phyloP scores from a whole-genome alignment of 768 basidiomycete genomes.

The Mycena galopus region DNA sequence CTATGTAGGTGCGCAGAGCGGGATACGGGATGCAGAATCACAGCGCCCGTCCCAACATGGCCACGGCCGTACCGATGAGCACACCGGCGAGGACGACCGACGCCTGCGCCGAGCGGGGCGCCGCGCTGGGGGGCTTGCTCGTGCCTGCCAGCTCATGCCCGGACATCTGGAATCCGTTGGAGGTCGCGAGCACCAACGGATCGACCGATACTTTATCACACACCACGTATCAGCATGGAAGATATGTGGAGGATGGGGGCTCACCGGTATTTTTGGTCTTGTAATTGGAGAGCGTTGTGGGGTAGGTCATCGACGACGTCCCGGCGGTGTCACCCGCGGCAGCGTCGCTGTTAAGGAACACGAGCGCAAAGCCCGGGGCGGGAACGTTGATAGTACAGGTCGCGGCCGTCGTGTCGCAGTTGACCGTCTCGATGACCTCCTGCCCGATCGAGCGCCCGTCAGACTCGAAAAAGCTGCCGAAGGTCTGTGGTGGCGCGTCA shows the following conservation, averaged over 20 bases:
- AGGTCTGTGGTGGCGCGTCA: background rate
- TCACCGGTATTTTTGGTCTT: slow-evolving; percentile 10
- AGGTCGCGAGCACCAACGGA: slow-evolving; percentile 1
- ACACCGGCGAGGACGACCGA: background rate
- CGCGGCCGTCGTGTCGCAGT: background rate
- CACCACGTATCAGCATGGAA: background rate
- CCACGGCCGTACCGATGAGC: background rate
- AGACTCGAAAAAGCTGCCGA: background rate
- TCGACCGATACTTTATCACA: background rate
- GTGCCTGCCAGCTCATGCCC: slow-evolving; percentile 20
- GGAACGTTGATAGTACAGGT: slow-evolving; percentile 67
- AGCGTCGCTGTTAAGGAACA: slow-evolving; percentile 69
- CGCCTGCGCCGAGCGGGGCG: background rate
- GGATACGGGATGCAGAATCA: too few relatives aligned
- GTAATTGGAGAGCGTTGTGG: background rate
- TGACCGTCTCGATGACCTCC: background rate
- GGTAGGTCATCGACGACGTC: background rate
- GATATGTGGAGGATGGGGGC: background rate
- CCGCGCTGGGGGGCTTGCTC: slow-evolving; percentile 12
- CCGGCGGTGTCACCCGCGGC: slow-evolving; percentile 40
- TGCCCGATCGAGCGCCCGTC: background rate
- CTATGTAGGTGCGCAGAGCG: too few relatives aligned
- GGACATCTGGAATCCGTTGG: slow-evolving; percentile 12
- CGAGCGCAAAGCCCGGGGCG: slow-evolving; percentile 81
- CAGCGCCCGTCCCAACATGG: background rate